A percentile compares a stretch with the other conserved stretches of the same genome.
Conservation (phyloP, 805 yeast species). For the Suhomyces pyralidae region DNA sequence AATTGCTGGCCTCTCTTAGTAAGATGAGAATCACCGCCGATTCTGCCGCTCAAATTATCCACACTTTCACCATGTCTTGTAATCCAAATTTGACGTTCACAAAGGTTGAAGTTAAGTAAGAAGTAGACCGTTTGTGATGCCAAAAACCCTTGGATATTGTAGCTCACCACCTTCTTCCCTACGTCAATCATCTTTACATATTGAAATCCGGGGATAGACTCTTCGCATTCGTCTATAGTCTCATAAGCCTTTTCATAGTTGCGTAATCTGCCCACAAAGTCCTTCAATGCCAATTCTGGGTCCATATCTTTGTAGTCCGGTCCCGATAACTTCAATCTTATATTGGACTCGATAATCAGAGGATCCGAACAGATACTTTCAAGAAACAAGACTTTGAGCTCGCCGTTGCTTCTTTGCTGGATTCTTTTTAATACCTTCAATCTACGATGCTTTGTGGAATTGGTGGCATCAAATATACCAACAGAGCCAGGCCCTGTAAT, state of each 20-base stretch:
- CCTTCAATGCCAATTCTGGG: constrained; percentile 71
- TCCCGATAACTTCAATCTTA: constrained; percentile 81
- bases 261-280: constrained; percentile 73
- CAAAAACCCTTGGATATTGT: constrained; percentile 79
- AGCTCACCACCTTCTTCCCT: constrained; percentile 90
- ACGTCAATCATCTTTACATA: constrained; percentile 95
- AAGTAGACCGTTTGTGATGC: constrained; percentile 93
- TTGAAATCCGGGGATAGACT: constrained; percentile 61
- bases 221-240: constrained; percentile 80
- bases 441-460: constrained; percentile 67
- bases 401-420: constrained; percentile 52
- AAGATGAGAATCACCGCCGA: constrained; percentile 87
- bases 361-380: constrained; percentile 87
- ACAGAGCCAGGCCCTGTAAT: constrained; percentile 82
- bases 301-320: constrained; percentile 92
- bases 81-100: constrained; percentile 90
- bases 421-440: constrained; percentile 55
- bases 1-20: constrained; percentile 78
- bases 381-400: constrained; percentile 73
- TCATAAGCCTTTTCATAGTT: constrained; percentile 90
- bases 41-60: constrained; percentile 79
- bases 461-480: constrained; percentile 87
- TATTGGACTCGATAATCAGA: constrained; percentile 75
- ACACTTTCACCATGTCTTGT: constrained; percentile 92
- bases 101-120: constrained; percentile 74